Evolutionary conservation across 306 rosid genomes (phyloP).

Genomic region (Heteromeles arbutifolia): DNA sequence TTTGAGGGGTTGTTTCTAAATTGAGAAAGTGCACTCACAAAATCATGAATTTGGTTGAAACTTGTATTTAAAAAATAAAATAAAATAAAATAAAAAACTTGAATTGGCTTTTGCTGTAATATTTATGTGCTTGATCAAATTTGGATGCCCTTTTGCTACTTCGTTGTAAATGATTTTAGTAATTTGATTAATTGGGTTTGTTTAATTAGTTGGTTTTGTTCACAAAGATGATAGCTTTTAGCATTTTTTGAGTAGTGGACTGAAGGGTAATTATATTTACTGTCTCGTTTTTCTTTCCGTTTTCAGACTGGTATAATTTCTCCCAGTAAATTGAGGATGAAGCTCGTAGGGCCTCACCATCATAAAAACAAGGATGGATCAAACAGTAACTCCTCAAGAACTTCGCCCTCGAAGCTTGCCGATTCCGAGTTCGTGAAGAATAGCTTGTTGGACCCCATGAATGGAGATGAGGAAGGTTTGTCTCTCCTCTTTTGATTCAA

Average conservation of each 20-base stretch:
- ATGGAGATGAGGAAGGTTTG: conserved; percentile 68
- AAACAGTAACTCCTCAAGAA: conserved; percentile 82
- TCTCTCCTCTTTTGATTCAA: background rate
- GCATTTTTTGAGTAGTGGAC: conserved; percentile 3
- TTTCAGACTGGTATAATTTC: conserved; percentile 86
- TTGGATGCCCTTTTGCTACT: background rate
- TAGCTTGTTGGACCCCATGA: conserved; percentile 47
- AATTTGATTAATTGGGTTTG: background rate
- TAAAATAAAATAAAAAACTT: background rate
- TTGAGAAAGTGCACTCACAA: background rate
- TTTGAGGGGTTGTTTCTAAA: background rate
- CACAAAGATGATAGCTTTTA: background rate
- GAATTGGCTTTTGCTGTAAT: background rate
- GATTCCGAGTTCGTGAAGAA: conserved; percentile 64
- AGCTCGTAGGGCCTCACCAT: conserved; percentile 71
- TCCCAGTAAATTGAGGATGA: conserved; percentile 92
- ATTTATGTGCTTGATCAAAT: background rate
- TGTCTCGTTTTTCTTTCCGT: background rate
- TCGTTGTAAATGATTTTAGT: conserved; percentile 5
- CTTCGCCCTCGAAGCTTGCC: conserved; percentile 77
- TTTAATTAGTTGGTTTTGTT: background rate
- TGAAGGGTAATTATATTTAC: background rate
- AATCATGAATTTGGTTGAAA: background rate
- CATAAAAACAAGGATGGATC: conserved; percentile 75
- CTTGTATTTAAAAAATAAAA: background rate